Conservation (phyloP, 2,329 filamentous ascomycete species). For the Botrytis tulipae region DNA sequence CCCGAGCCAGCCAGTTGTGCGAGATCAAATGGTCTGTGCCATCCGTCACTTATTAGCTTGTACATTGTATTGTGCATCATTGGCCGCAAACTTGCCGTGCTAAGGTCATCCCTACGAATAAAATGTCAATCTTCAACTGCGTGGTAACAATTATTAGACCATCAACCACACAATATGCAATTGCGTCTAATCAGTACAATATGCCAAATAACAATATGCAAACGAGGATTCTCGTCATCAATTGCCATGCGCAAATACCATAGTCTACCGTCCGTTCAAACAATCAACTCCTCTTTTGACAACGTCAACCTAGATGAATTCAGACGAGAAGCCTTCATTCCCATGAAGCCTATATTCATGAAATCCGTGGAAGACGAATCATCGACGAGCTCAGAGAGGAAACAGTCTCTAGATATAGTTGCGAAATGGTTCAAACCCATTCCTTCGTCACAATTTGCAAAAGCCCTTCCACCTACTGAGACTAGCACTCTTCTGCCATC, state of each 20-base stretch:
- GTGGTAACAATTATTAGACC: not conserved
- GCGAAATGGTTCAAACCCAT: constrained; percentile 57
- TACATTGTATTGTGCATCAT: no score
- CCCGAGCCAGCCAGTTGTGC: not conserved
- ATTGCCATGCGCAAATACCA: not conserved
- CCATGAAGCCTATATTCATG: constrained; percentile 53
- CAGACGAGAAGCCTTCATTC: constrained; percentile 50
- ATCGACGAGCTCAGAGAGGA: constrained; percentile 26
- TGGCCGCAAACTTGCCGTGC: not conserved
- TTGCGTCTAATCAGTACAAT: not conserved
- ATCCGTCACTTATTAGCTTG: not conserved
- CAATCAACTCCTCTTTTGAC: constrained; percentile 25
- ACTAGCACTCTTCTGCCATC: constrained; percentile 12
- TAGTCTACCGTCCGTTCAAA: constrained; percentile 19
- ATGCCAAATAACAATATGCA: not conserved
- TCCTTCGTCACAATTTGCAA: not conserved
- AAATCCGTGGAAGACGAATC: constrained; percentile 31
- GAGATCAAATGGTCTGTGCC: not conserved
- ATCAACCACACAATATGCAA: constrained; percentile 13
- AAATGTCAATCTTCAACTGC: not conserved
- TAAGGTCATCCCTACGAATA: not conserved
- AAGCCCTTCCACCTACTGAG: no score
- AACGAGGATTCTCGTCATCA: not conserved
- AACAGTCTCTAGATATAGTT: constrained; percentile 52
- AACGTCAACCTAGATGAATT: constrained; percentile 47